Evolutionary conservation across 139 green algal species (phyloP).

Genomic region (Tetraselmis striata): DNA sequence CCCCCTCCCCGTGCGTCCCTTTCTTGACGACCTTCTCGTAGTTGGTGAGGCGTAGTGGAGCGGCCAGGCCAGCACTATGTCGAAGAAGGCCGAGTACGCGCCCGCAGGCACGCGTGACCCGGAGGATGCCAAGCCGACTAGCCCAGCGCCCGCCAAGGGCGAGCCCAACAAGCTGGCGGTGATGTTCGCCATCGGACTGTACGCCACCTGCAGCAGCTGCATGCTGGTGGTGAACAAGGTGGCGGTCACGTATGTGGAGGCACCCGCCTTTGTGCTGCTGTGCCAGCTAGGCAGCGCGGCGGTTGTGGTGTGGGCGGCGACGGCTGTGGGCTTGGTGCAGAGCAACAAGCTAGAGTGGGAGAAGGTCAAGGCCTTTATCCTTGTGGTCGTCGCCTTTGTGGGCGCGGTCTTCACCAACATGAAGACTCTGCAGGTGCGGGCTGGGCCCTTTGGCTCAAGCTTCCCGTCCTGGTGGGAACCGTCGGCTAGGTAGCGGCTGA

Average conservation of each 20-base stretch:
- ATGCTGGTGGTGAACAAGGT: conserved; percentile 64
- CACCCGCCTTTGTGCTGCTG: conserved; percentile 44
- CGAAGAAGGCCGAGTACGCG: too few relatives aligned
- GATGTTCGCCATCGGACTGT: conserved; percentile 16
- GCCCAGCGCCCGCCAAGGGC: background rate
- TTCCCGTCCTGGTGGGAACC: too few relatives aligned
- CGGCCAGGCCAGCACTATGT: too few relatives aligned
- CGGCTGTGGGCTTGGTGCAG: conserved; percentile 17
- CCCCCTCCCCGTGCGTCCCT: too few relatives aligned
- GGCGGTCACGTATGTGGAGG: conserved; percentile 25
- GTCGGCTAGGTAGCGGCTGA: too few relatives aligned
- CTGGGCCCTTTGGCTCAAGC: too few relatives aligned
- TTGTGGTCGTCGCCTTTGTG: conserved; percentile 41
- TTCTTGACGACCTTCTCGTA: too few relatives aligned
- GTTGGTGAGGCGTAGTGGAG: too few relatives aligned
- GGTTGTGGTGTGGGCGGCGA: background rate
- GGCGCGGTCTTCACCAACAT: conserved; percentile 55
- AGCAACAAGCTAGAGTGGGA: conserved; percentile 23
- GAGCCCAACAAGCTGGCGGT: background rate
- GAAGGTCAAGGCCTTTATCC: conserved; percentile 36
- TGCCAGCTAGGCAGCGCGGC: conserved; percentile 28
- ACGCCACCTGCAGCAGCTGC: conserved; percentile 35
- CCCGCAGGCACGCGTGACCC: too few relatives aligned
- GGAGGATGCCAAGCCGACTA: background rate
- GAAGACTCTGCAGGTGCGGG: conserved; percentile 24